Conservation (phyloP, 441 rosid genomes). For the Gossypium gossypioides region DNA sequence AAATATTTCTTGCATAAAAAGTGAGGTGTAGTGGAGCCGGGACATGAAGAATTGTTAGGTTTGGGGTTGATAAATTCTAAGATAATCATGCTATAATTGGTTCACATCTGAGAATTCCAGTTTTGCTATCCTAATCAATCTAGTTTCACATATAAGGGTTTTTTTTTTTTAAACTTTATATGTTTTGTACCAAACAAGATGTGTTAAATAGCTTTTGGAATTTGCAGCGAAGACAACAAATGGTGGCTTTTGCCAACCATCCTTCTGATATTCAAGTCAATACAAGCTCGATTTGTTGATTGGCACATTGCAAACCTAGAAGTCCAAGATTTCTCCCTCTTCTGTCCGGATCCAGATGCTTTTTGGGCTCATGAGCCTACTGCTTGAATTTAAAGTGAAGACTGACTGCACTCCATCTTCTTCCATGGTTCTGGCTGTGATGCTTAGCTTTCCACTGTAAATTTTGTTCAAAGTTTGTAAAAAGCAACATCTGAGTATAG, state of each 20-base stretch:
- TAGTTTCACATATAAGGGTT: background rate
- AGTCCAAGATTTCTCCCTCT: constrained; percentile 66
- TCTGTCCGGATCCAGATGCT: constrained; percentile 75
- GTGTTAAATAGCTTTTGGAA: background rate
- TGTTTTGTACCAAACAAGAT: background rate
- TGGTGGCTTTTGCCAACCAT: constrained; percentile 93
- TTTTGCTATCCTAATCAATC: background rate
- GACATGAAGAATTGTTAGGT: background rate
- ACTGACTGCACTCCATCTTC: background rate
- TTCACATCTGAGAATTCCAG: background rate
- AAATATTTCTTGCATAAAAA: background rate
- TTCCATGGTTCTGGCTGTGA: constrained; percentile 5
- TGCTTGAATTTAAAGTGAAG: constrained; percentile 26
- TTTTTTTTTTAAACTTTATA: background rate
- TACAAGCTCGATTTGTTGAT: constrained; percentile 80
- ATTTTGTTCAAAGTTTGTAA: constrained; percentile 23
- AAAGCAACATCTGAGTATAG: constrained; percentile 23
- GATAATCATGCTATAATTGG: background rate
- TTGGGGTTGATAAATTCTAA: background rate
- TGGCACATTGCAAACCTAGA: constrained; percentile 94
- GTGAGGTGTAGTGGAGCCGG: background rate
- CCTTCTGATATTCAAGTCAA: constrained; percentile 53
- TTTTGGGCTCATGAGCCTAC: constrained; percentile 84
- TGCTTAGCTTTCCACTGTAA: constrained; percentile 20
- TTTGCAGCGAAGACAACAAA: constrained; percentile 59